Base-by-base conservation (phyloP, 1,139 yeast genomes). In the Groenewaldozyma auringiensis region DNA sequence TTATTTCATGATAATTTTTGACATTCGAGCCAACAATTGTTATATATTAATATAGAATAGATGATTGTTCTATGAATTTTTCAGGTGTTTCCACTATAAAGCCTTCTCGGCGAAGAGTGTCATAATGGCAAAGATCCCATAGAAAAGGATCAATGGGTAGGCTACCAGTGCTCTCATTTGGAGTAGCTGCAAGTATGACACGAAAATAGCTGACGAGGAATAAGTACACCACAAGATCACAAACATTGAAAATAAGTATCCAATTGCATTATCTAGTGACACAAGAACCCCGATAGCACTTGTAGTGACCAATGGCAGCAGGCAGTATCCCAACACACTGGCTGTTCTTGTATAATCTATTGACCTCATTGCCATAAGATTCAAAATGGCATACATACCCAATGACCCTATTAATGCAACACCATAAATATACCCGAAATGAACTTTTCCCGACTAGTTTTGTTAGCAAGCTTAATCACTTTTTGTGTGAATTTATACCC, bases 341-440 rank as follows among this genome's bases (percentile, higher is more conserved):
- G 96, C 95, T 0, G 94, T 83, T 52, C 89, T 74, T 34, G 78
- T 68, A 56, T 86, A 72, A 54, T 83, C 94, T 47, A 85, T 75
- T 44, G 76, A 53, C 36, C 60, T 57, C 37, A 69, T 71, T 20
- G 89, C 79, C 99, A 92, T 92, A 53, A 88, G 72, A 63, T 84
- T 87, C 63, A 94, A 82, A 50, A 94, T 72, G 54, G 78, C 78
- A 65, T 89, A 96, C 56, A 88, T 76, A 37, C 95, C 79, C 16
- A 87, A 61, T 1, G 95, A 84, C 13, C 99, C 99, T 56, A 89
- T 81, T 43, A 94, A 69, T 0, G 96, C 98, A 40, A 92, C 95
- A 22, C 98, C 98, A 60, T 92, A 92, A 46, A 92, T 86, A 65
- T 94, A 94, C 2, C 98, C 97, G 63, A 92, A 92, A 63, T 92